A percentile compares a stretch with the other conserved stretches of the same genome.
Evolutionary conservation across 2,329 filamentous ascomycete species (phyloP).

Genomic region (Sporothrix schenckii): DNA sequence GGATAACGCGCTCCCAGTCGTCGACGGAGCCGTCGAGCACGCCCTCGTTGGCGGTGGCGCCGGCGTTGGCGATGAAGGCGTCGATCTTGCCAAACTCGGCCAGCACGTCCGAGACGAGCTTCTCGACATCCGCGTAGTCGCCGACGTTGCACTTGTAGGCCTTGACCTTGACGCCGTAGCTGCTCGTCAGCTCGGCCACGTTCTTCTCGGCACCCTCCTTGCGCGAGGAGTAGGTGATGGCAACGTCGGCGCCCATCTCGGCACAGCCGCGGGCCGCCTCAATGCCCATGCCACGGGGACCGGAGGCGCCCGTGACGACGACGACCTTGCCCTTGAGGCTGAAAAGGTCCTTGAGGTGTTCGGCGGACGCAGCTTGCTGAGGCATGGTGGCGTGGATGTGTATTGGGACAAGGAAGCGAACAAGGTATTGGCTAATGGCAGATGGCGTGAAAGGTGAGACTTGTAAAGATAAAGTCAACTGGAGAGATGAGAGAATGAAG

Average conservation of each 20-base stretch:
- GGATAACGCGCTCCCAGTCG: slow-evolving; percentile 68
- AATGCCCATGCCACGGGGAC: slow-evolving; percentile 70
- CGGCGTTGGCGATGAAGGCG: slow-evolving; percentile 78
- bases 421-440: neutral
- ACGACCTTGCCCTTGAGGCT: slow-evolving; percentile 73
- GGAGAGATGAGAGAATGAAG: neutral
- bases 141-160: slow-evolving; percentile 66
- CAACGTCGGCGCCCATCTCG: slow-evolving; percentile 71
- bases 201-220: slow-evolving; percentile 69
- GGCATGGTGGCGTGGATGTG: slow-evolving; percentile 49
- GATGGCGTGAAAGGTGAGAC: neutral
- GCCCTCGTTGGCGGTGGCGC: slow-evolving; percentile 68
- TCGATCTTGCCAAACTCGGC: slow-evolving; percentile 74
- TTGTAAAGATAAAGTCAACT: neutral
- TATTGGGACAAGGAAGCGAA: neutral
- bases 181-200: slow-evolving; percentile 63
- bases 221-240: slow-evolving; percentile 71
- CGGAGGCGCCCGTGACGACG: slow-evolving; percentile 70
- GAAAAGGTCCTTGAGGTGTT: slow-evolving; percentile 66
- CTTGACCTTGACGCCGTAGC: slow-evolving; percentile 69
- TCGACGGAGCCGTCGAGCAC: slow-evolving; percentile 67
- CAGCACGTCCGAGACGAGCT: slow-evolving; percentile 56
- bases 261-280: slow-evolving; percentile 70
- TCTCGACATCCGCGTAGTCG: slow-evolving; percentile 55
- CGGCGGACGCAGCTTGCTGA: slow-evolving; percentile 59